Evolutionary conservation across 768 basidiomycete genomes (phyloP), one percentile per base, ranked within the genome.

Genomic region (Naganishia onofrii): DNA sequence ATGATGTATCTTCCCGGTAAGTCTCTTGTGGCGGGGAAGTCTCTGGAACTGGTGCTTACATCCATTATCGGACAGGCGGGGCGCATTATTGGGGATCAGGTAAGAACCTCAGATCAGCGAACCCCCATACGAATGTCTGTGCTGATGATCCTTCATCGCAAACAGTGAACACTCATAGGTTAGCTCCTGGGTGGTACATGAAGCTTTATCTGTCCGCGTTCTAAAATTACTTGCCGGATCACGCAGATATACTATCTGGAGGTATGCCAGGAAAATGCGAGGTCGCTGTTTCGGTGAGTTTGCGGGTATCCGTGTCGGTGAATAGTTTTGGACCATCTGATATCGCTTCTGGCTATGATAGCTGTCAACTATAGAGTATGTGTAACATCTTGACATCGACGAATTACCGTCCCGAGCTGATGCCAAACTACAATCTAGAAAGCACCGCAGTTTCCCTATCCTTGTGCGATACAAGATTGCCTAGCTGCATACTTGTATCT

Each of bases 381-480:
- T 58, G 54, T 86, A 94, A n/a, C 67, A 72, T 66, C 23, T 38
- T 9, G 31, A 17, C 63, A 8, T 48, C 10, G 7, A 29, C 31
- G 17, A n/a, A 36, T n/a, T n/a, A n/a, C n/a, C 58, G n/a, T n/a
- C 26, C 3, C 10, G 36, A n/a, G 34, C 58, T 34, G 9, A 65
- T 13, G 28, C 44, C 12, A 29, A 36, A 15, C 23, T 28, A n/a
- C 34, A 12, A 23, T 58, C 15, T 15, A 63, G 60, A 70, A 80
- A 71, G 90, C 94, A 17, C 95, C 95, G 0, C 95, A 97, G 81
- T 98, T 95, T 75, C 95, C 95, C 0, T 97, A 96, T 78, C 95
- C 95, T 0, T 84, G 82, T 73, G 91, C 89, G 0, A 81, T 97
- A 8, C 93, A 96, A 75, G 95, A 98, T 79, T 83, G 88, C 38